Percentiles rank a stretch among this genome's conserved stretches.
Evolutionary conservation across 306 rosid species (phyloP).

Genomic region (Senna tora): DNA sequence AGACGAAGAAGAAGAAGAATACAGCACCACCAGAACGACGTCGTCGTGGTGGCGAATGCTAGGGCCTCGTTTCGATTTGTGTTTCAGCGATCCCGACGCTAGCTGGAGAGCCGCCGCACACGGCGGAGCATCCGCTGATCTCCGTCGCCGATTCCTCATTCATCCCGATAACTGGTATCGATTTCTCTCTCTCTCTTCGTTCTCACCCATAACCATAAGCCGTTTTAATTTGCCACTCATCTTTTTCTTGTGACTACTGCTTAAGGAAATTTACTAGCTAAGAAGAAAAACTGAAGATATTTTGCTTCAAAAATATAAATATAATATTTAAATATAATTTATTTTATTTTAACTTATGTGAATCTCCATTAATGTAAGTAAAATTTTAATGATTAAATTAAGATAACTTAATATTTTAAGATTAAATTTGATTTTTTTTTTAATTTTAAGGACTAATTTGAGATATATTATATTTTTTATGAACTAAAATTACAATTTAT

Average conservation of each 20-base stretch:
- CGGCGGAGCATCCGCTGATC: neutral
- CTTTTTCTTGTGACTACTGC: neutral
- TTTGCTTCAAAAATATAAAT: too few relatives aligned
- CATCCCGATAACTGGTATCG: constrained; percentile 33
- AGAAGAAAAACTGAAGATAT: too few relatives aligned
- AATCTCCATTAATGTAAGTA: too few relatives aligned
- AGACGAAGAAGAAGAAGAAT: neutral
- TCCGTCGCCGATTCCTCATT: constrained; percentile 23
- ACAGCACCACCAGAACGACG: neutral
- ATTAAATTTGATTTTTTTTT: too few relatives aligned
- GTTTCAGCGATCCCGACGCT: constrained; percentile 5
- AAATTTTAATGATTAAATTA: too few relatives aligned
- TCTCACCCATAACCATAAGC: neutral
- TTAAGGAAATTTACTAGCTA: neutral
- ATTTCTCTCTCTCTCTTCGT: neutral
- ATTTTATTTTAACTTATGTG: too few relatives aligned
- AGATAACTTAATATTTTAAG: too few relatives aligned
- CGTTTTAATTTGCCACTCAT: too few relatives aligned
- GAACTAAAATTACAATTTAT: too few relatives aligned
- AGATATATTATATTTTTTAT: too few relatives aligned
- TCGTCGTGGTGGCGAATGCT: neutral
- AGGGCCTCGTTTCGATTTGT: neutral
- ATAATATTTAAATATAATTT: too few relatives aligned
- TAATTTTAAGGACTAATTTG: too few relatives aligned
- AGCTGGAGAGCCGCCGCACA: neutral